Percentiles rank a stretch among this genome's conserved stretches.
Conservation (phyloP, 2,329 filamentous ascomycete genomes). For the Botrytis deweyae region DNA sequence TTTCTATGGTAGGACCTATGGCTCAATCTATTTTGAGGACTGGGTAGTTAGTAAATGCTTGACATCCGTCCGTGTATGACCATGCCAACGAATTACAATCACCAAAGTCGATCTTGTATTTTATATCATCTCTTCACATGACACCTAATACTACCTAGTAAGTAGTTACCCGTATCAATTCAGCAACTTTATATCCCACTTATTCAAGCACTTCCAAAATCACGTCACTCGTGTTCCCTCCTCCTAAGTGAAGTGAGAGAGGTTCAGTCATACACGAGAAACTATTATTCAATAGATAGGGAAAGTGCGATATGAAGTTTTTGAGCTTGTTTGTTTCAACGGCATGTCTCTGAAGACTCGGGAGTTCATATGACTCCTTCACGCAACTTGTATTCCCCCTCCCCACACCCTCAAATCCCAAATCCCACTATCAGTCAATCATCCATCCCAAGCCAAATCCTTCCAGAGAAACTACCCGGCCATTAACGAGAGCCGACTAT, state of each 20-base stretch:
- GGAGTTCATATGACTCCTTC: slow-evolving; percentile 1
- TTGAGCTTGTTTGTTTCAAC: not conserved
- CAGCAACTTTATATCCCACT: not conserved
- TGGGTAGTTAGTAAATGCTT: not conserved
- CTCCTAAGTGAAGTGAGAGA: not conserved
- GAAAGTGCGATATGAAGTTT: not conserved
- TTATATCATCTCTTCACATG: slow-evolving; percentile 8
- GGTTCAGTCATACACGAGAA: not conserved
- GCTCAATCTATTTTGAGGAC: not conserved
- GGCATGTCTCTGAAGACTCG: not conserved
- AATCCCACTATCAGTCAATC: not conserved
- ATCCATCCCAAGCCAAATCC: not conserved
- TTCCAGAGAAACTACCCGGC: not conserved
- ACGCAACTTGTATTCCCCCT: not conserved
- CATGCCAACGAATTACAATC: slow-evolving; percentile 3
- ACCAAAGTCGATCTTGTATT: not conserved
- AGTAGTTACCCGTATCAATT: not conserved
- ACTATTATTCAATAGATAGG: not conserved
- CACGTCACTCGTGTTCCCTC: not conserved
- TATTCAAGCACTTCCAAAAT: not conserved
- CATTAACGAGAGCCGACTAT: not conserved
- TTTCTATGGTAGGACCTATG: not conserved
- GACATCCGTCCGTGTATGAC: not conserved
- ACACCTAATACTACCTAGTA: not conserved
- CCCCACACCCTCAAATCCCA: not conserved